Conservation (phyloP, 2,329 filamentous ascomycete genomes). For the Beauveria caledonica region DNA sequence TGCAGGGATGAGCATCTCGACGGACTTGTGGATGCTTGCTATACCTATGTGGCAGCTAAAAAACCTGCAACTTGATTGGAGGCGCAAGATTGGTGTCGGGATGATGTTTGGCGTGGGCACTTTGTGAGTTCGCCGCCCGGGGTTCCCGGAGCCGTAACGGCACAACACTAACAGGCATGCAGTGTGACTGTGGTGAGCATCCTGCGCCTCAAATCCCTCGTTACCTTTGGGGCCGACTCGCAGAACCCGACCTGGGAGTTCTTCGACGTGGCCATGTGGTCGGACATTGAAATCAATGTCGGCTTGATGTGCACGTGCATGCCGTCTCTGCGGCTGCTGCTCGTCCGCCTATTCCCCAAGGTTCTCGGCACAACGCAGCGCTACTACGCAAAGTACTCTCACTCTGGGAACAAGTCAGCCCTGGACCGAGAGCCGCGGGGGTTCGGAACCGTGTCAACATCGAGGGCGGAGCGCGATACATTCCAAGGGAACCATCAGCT, state of each 20-base stretch:
- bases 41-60: slow-evolving; percentile 31
- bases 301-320: slow-evolving; percentile 32
- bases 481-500: slow-evolving; percentile 15
- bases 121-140: slow-evolving; percentile 22
- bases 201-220: slow-evolving; percentile 21
- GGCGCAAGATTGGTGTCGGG: slow-evolving; percentile 34
- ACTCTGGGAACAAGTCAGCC: slow-evolving; percentile 12
- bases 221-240: slow-evolving; percentile 19
- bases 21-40: slow-evolving; percentile 35
- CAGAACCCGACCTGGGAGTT: slow-evolving; percentile 23
- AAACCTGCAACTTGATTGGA: slow-evolving; percentile 26
- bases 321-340: slow-evolving; percentile 27
- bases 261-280: slow-evolving; percentile 24
- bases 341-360: slow-evolving; percentile 31
- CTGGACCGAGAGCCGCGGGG: slow-evolving; percentile 13
- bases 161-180: background rate
- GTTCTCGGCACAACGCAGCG: slow-evolving; percentile 22
- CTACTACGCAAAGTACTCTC: slow-evolving; percentile 21
- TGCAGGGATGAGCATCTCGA: slow-evolving; percentile 31
- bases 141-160: too few relatives aligned
- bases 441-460: slow-evolving; percentile 18
- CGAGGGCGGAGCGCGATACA: slow-evolving; percentile 16
- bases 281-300: slow-evolving; percentile 30
- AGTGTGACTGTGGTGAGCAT: slow-evolving; percentile 26
- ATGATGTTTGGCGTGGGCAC: slow-evolving; percentile 37